Evolutionary conservation across 164 flowering plant species (phyloP), one percentile per base, ranked within the genome.

Genomic region (Umbilicus rupestris): DNA sequence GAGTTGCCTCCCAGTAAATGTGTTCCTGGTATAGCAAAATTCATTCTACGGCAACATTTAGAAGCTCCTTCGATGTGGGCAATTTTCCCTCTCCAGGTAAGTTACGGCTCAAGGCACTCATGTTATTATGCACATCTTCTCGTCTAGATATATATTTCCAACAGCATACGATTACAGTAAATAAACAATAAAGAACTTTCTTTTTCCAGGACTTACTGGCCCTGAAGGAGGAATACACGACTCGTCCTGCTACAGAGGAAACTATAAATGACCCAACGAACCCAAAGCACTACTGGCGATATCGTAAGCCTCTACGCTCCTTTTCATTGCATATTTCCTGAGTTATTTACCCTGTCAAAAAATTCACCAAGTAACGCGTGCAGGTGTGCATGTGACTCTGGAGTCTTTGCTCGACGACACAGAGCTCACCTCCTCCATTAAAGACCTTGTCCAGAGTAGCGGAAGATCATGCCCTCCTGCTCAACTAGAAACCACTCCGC

Each of bases 51-150:
- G 39, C 89, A 88, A 74, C 99, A 94, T 75, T 79, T 88, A 44
- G 96, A 94, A 78, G 72, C 96, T 69, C 99, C 99, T 52, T 94
- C 99, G 39, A 94, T 94, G 99, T 94, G 99, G 99, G 91, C 99
- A 46, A 91, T 94, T 63, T 87, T 94, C 72, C 99, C 99, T 31
- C 86, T 94, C 67, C 97, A 94, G 99, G 99, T 93, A 85, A 17
- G 26, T 3, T 39, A 14, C 28, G 35, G 20, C 64, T 60, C 2
- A 16, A 15, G 20, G 31, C 28, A 15, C 63, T 59, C 63, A 9
- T 20, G 2, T 29, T 55, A 7, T 60, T 37, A 3, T 33, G 20
- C 22, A 16, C 65, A 62, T 47, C 52, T 19, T 47, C 0, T 47
- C 22, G 9, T 45, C 4, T 45, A 45, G 2, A 2, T 11, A 3